A percentile compares a stretch with the other conserved stretches of the same genome.
Conservation (phyloP, 441 rosid genomes). For the Euphorbia corollata region DNA sequence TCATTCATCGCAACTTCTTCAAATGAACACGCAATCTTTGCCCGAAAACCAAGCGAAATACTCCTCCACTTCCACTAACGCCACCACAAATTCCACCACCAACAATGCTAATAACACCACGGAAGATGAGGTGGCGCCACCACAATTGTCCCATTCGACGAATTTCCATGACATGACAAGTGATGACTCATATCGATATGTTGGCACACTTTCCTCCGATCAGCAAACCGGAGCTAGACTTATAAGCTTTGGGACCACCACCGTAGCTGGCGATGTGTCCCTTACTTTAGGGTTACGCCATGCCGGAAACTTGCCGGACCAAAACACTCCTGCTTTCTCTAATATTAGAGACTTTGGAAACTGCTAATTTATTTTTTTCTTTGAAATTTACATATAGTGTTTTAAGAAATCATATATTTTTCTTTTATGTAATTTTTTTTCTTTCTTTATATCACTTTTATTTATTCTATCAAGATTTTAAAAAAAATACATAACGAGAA, state of each 20-base stretch:
- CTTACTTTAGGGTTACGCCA: constrained; percentile 94
- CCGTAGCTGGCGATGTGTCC: constrained; percentile 66
- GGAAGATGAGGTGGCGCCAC: constrained; percentile 16
- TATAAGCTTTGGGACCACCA: constrained; percentile 61
- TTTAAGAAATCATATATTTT: constrained; percentile 6
- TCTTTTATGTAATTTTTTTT: background rate
- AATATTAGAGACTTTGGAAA: constrained; percentile 62
- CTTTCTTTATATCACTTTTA: background rate
- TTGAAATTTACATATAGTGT: background rate
- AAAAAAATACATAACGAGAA: constrained; percentile 23
- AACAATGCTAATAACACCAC: background rate
- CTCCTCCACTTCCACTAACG: constrained; percentile 11
- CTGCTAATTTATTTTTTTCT: constrained; percentile 32
- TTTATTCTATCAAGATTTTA: constrained; percentile 14
- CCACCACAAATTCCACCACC: constrained; percentile 9
- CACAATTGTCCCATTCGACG: background rate
- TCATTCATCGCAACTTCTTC: constrained; percentile 45
- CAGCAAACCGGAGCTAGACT: constrained; percentile 32
- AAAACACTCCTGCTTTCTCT: constrained; percentile 61
- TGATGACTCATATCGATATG: constrained; percentile 40
- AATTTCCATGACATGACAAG: constrained; percentile 25
- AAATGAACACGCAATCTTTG: constrained; percentile 40
- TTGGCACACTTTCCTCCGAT: constrained; percentile 26
- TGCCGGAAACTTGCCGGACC: constrained; percentile 63
- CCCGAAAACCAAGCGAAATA: constrained; percentile 39